A percentile compares a stretch with the other conserved stretches of the same genome.
These are phyloP conservation scores for Strobilomyces dryophilus DNA, from an alignment of 768 basidiomycete species.

Conservation along the genomic window DNA sequence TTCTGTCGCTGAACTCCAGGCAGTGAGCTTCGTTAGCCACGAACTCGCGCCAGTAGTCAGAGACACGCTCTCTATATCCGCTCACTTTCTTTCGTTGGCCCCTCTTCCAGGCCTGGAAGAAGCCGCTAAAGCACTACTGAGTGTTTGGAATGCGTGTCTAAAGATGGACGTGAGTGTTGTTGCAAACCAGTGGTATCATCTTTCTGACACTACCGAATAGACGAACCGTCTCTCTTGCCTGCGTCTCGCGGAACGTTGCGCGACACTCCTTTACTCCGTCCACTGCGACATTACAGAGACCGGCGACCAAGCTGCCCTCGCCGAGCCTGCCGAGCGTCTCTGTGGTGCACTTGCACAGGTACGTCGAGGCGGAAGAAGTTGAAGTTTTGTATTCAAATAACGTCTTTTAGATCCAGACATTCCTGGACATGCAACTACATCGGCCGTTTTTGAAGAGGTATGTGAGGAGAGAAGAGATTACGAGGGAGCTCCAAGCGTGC, in stretches of 20 bases:
- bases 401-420: slow-evolving; percentile 38
- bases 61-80: slow-evolving; percentile 34
- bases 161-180: slow-evolving; percentile 50
- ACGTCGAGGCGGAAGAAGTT: slow-evolving; percentile 13
- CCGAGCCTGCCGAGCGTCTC: slow-evolving; percentile 39
- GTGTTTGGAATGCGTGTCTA: slow-evolving; percentile 64
- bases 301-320: slow-evolving; percentile 46
- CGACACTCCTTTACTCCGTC: slow-evolving; percentile 60
- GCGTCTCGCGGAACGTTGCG: slow-evolving; percentile 70
- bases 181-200: background rate
- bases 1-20: slow-evolving; percentile 6
- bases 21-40: slow-evolving; percentile 32
- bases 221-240: slow-evolving; percentile 65
- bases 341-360: slow-evolving; percentile 42
- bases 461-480: slow-evolving; percentile 68
- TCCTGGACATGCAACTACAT: slow-evolving; percentile 55
- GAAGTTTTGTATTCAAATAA: background rate
- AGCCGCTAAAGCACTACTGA: slow-evolving; percentile 50
- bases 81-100: slow-evolving; percentile 40
- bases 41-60: slow-evolving; percentile 32
- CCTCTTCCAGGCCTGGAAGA: slow-evolving; percentile 54
- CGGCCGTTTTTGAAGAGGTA: slow-evolving; percentile 78
- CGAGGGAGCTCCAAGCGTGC: slow-evolving; percentile 47
- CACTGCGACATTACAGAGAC: slow-evolving; percentile 59
- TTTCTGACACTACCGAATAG: slow-evolving; percentile 30